Base-by-base conservation (phyloP, 176 grass and related monocot species). In the Alloteropsis semialata region DNA sequence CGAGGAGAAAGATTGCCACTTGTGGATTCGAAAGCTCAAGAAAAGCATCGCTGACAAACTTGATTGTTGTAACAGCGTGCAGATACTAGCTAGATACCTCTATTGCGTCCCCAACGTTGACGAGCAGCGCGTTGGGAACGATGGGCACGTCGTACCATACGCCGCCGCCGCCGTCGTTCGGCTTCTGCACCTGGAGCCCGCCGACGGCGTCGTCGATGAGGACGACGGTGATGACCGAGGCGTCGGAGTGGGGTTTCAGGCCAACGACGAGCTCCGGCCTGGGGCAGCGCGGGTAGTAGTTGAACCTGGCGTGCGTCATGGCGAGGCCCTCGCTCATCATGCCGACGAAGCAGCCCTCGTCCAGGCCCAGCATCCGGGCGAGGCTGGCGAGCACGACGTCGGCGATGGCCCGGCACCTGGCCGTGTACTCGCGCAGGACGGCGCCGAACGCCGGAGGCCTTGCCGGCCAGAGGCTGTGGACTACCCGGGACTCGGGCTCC, bases 11-110 rank as follows among this genome's bases (percentile, higher is more conserved):
- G 46, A 50, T 36, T 5, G 3, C n/a, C 3, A 18, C 6, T 0
- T 1, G 1, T n/a, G n/a, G n/a, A n/a, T n/a, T n/a, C n/a, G n/a
- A n/a, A n/a, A n/a, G n/a, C n/a, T n/a, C n/a, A n/a, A n/a, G n/a
- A n/a, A n/a, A n/a, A n/a, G n/a, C n/a, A n/a, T n/a, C n/a, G n/a
- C n/a, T n/a, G 18, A 54, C 51, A 54, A 2, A 54, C 44, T 4
- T 16, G 16, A 46, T n/a, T n/a, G n/a, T n/a, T n/a, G n/a, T 36
- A 36, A 19, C 19, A 22, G 22, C 51, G 6, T 22, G 21, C 18
- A 22, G 2, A 56, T n/a, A 24, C 22, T 86, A 36, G n/a, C n/a
- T n/a, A n/a, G n/a, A n/a, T 93, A 92, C 90, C 87, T 92, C 90
- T 38, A 89, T 86, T 15, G 13, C 29, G 65, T 92, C 90, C 18